A percentile compares a stretch with the other conserved stretches of the same genome.
These are phyloP conservation scores for Glarea lozoyensis DNA, from an alignment of 495 filamentous ascomycete genomes.

Conservation along the genomic window DNA sequence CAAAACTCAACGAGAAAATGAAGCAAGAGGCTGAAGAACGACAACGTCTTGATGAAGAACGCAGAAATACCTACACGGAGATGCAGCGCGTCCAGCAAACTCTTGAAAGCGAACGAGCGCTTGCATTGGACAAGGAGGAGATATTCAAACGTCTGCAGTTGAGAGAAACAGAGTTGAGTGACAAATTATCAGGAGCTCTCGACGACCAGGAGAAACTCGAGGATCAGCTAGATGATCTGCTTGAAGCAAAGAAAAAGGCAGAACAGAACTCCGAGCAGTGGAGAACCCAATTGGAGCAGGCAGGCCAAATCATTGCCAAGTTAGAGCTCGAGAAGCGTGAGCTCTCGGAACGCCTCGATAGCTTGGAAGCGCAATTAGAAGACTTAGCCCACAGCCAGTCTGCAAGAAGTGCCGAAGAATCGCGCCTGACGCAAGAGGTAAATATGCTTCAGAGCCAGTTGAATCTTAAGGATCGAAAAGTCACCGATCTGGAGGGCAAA, in stretches of 20 bases:
- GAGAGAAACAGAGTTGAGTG: slow-evolving; percentile 78
- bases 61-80: slow-evolving; percentile 77
- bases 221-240: slow-evolving; percentile 81
- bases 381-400: slow-evolving; percentile 58
- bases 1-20: slow-evolving; percentile 75
- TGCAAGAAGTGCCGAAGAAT: slow-evolving; percentile 61
- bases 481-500: slow-evolving; percentile 79
- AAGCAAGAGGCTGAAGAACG: slow-evolving; percentile 64
- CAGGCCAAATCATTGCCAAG: slow-evolving; percentile 72
- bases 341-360: slow-evolving; percentile 53
- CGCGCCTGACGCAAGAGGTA: slow-evolving; percentile 67
- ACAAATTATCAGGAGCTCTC: slow-evolving; percentile 87
- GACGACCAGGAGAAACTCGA: slow-evolving; percentile 93
- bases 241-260: slow-evolving; percentile 80
- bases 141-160: slow-evolving; percentile 93
- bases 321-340: slow-evolving; percentile 79
- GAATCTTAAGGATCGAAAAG: slow-evolving; percentile 79
- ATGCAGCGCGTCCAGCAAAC: slow-evolving; percentile 85
- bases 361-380: slow-evolving; percentile 58
- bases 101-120: slow-evolving; percentile 85
- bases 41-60: slow-evolving; percentile 82
- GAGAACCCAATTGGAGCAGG: slow-evolving; percentile 80
- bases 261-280: slow-evolving; percentile 77
- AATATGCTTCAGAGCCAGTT: slow-evolving; percentile 90
- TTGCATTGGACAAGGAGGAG: slow-evolving; percentile 96